phyloP scores from a whole-genome alignment of 306 rosid species.

The Castanea sativa region DNA sequence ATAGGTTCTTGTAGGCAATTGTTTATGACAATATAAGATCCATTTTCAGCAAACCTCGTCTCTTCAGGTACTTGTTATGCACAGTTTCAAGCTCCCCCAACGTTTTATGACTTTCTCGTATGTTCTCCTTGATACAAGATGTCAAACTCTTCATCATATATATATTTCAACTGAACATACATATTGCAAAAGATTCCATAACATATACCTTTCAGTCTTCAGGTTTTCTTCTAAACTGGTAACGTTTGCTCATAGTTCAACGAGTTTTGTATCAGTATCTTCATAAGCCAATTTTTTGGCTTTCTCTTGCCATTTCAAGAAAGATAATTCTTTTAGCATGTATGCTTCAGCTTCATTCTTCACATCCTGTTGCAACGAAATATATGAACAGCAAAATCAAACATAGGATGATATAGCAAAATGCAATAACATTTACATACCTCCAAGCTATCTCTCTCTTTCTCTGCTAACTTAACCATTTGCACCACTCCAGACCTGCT shows the following conservation, averaged over 20 bases:
- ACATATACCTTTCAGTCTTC: constrained; percentile 64
- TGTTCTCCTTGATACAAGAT: constrained; percentile 60
- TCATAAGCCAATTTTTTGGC: constrained; percentile 73
- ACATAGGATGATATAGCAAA: constrained; percentile 2
- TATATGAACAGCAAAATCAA: constrained; percentile 9
- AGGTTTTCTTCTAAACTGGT: constrained; percentile 65
- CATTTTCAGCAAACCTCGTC: constrained; percentile 62
- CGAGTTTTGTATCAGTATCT: constrained; percentile 55
- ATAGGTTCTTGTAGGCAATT: background rate
- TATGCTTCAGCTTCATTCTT: constrained; percentile 89
- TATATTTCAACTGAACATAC: background rate
- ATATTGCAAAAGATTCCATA: background rate
- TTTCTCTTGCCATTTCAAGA: constrained; percentile 91
- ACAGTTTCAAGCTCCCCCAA: constrained; percentile 76
- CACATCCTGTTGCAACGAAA: constrained; percentile 60
- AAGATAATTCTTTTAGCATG: constrained; percentile 86
- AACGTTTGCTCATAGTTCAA: constrained; percentile 45
- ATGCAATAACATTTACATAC: constrained; percentile 37
- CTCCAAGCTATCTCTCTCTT: constrained; percentile 93
- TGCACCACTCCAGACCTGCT: constrained; percentile 88
- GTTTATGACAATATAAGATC: constrained; percentile 4
- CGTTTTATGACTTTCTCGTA: constrained; percentile 55
- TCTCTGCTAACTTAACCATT: constrained; percentile 97
- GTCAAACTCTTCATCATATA: constrained; percentile 21
- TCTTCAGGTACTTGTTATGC: constrained; percentile 56